Evolutionary conservation across 2,329 filamentous ascomycete genomes (phyloP).

Genomic region (Paecilomyces dactylethromorphus): DNA sequence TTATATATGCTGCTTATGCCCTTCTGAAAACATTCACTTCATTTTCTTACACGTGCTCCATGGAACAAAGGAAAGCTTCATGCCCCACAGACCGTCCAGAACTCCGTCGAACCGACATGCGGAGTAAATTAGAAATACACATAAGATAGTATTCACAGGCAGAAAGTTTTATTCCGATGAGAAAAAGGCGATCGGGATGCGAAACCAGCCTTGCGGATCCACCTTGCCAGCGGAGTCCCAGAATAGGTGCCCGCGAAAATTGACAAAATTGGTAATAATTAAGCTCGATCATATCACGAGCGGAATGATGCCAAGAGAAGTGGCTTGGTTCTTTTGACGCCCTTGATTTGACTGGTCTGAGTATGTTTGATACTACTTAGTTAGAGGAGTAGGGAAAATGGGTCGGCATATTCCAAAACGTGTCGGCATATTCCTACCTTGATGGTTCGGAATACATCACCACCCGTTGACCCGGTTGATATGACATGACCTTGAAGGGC

Average conservation of each 20-base stretch:
- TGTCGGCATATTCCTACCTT: not conserved
- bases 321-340: not conserved
- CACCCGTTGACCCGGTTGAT: not conserved
- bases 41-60: not conserved
- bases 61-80: not conserved
- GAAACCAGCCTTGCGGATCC: not conserved
- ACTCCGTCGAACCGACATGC: not conserved
- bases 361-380: not conserved
- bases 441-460: not conserved
- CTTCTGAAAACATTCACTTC: not conserved
- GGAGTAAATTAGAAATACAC: not conserved
- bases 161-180: not conserved
- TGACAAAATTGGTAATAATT: not conserved
- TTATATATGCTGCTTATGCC: not conserved
- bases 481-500: not conserved
- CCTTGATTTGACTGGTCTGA: not conserved
- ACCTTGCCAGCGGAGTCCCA: not conserved
- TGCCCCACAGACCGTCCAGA: not conserved
- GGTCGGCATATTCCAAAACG: not conserved
- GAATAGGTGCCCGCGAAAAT: not conserved
- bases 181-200: not conserved
- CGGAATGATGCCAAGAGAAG: not conserved
- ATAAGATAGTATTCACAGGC: not conserved
- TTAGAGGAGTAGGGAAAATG: not conserved
- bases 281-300: not conserved